Evolutionary conservation across 495 filamentous ascomycete species (phyloP).

Genomic region (Neurospora cerealis): DNA sequence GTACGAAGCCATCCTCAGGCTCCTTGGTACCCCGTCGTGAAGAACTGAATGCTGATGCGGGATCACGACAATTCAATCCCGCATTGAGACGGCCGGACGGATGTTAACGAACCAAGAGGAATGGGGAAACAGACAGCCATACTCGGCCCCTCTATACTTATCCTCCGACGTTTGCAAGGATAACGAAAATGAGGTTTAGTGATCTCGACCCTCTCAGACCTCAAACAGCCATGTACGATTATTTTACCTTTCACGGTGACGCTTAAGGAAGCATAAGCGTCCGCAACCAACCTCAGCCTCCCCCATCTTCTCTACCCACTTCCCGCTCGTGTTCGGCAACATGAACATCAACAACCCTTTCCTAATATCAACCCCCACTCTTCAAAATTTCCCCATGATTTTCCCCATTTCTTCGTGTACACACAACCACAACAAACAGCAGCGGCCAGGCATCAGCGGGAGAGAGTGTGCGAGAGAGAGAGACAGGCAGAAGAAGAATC

Average conservation of each 20-base stretch:
- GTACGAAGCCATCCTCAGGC: constrained; percentile 70
- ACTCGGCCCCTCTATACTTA: neutral
- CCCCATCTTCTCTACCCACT: neutral
- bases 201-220: neutral
- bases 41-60: neutral
- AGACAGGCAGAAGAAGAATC: neutral
- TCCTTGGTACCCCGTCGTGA: constrained; percentile 28
- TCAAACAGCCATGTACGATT: neutral
- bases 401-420: neutral
- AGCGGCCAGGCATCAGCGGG: neutral
- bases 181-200: neutral
- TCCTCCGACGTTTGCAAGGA: neutral
- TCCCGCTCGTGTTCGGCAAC: neutral
- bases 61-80: neutral
- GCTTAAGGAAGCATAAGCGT: neutral
- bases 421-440: neutral
- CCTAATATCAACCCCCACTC: neutral
- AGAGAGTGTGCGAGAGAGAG: neutral
- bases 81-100: neutral
- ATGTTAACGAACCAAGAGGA: neutral
- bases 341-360: neutral
- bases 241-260: neutral
- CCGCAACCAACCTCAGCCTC: neutral
- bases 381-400: neutral
- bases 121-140: neutral